Percentiles rank a stretch among this genome's conserved stretches.
Conservation (phyloP, 805 yeast species). For the Kodamaea sagamina region DNA sequence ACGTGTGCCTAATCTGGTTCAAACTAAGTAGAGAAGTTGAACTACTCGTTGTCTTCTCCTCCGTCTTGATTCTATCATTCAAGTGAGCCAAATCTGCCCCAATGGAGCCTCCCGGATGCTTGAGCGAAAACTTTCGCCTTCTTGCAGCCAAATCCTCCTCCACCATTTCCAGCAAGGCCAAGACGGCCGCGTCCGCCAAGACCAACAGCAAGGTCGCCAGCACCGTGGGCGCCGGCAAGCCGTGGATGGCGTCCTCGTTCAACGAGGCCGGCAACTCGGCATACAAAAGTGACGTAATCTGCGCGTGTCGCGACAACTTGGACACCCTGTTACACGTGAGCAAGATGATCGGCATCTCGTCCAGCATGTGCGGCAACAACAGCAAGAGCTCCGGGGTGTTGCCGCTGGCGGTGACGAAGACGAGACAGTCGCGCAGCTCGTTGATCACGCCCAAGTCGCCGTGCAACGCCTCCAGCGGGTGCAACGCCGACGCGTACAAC, state of each 20-base stretch:
- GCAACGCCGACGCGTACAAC: constrained; percentile 64
- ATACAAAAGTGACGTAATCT: constrained; percentile 53
- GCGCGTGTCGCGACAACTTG: constrained; percentile 51
- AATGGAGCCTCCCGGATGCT: constrained; percentile 92
- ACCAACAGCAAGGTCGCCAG: constrained; percentile 77
- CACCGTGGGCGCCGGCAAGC: constrained; percentile 85
- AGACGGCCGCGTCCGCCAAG: constrained; percentile 74
- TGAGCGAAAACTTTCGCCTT: constrained; percentile 57
- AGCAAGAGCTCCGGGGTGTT: constrained; percentile 73
- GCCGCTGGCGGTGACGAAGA: constrained; percentile 79
- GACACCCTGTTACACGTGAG: constrained; percentile 66
- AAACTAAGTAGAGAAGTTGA: constrained; percentile 16
- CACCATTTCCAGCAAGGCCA: constrained; percentile 70
- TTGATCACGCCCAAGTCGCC: constrained; percentile 81
- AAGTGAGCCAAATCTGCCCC: constrained; percentile 52
- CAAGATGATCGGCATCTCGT: constrained; percentile 54
- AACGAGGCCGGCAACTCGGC: constrained; percentile 62
- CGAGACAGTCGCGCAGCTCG: constrained; percentile 52
- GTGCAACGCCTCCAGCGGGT: constrained; percentile 87
- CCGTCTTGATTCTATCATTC: constrained; percentile 25
- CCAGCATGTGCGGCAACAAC: constrained; percentile 59
- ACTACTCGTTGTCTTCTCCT: not conserved
- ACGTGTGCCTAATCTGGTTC: constrained; percentile 13
- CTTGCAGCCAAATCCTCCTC: constrained; percentile 57
- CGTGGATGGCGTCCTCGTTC: constrained; percentile 66